A percentile compares a stretch with the other conserved stretches of the same genome.
Conservation (phyloP, 2,329 filamentous ascomycete genomes). For the Claviceps quebecensis region DNA sequence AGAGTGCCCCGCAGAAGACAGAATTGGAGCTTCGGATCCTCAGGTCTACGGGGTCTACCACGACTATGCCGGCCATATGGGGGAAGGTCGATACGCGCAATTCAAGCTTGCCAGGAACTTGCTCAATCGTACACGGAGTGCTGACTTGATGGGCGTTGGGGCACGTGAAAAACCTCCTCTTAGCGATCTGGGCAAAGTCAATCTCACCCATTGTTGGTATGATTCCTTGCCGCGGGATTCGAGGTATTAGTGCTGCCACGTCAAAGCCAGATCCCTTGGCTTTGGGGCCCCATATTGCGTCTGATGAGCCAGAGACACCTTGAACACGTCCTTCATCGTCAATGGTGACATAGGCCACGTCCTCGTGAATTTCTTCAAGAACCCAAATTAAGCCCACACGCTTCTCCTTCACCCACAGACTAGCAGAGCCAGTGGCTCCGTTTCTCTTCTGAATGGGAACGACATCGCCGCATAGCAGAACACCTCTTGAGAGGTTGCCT, state of each 20-base stretch:
- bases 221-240: constrained; percentile 63
- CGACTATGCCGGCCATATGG: constrained; percentile 93
- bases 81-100: constrained; percentile 87
- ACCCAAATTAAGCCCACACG: constrained; percentile 91
- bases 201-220: constrained; percentile 56
- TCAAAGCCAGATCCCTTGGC: constrained; percentile 54
- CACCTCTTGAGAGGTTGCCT: constrained; percentile 67
- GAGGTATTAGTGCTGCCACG: constrained; percentile 65
- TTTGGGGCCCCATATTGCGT: constrained; percentile 72
- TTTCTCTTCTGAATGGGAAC: constrained; percentile 95
- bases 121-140: constrained; percentile 72
- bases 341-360: constrained; percentile 63
- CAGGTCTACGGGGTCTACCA: constrained; percentile 66
- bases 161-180: constrained; percentile 71
- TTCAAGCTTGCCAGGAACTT: constrained; percentile 52
- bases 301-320: constrained; percentile 59
- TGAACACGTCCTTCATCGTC: constrained; percentile 66
- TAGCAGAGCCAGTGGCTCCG: constrained; percentile 79
- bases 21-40: constrained; percentile 86
- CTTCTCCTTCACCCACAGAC: constrained; percentile 98
- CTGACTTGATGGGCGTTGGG: constrained; percentile 62
- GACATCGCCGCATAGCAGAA: constrained; percentile 91
- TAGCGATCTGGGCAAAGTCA: constrained; percentile 62
- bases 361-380: constrained; percentile 91
- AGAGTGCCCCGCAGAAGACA: constrained; percentile 83